Base-by-base conservation (phyloP, 306 rosid species). In the Rubus idaeus region DNA sequence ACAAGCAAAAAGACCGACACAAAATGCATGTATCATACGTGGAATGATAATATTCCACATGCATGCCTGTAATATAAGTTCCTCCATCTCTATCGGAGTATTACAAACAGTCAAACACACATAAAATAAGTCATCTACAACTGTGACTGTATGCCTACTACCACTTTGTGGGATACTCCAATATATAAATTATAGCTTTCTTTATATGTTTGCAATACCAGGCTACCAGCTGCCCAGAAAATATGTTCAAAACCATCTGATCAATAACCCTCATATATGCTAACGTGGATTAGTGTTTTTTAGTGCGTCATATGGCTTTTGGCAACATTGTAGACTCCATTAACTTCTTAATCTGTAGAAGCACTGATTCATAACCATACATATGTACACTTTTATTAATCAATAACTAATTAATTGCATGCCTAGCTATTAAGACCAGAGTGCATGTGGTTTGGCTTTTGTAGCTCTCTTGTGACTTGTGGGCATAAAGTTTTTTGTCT, bases 21-120 rank as follows among this genome's bases (percentile, higher is more conserved):
- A 41, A 40, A 40, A 5, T 40, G 57, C 41, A 69, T 23, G 57
- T 8, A 23, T 69, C 73, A 23, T 23, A 47, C 53, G 47, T 71
- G 84, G 76, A 81, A 39, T 61, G 79, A 77, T 57, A 67, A 58
- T n/a, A 82, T 82, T 77, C 72, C 85, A 82, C 67, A 66, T 76
- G 73, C 62, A 71, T 18, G 61, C 58, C 2, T 30, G 35, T 2
- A 30, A 30, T 30, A 30, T 30, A 30, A 30, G 35, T 30, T 30
- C 1, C 11, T 14, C 56, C 52, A 37, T 18, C 42, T 17, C 21
- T 45, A 61, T 73, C 72, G 6, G 11, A 45, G 4, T 11, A 20
- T 68, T 68, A n/a, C 72, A 68, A 44, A 45, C 3, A 1, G 3
- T 20, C 72, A 69, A 44, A 45, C 3, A 1, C 8, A 45, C 72